Evolutionary conservation across 441 rosid genomes (phyloP), one percentile per base, ranked within the genome.

Genomic region (Populus hybrid): DNA sequence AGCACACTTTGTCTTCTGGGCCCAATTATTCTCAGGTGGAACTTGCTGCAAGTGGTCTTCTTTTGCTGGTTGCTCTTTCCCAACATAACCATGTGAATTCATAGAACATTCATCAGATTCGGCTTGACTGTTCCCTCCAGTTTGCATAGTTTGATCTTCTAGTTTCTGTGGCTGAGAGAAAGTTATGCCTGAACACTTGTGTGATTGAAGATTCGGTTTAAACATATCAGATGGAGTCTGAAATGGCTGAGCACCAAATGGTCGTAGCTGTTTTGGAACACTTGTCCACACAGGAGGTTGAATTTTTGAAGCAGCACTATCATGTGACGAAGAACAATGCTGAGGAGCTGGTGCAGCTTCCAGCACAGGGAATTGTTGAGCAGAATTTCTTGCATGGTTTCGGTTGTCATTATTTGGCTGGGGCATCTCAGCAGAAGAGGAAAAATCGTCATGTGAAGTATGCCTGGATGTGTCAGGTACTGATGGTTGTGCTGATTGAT

Each of bases 301-400:
- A 73, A 79, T 78, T 85, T 80, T 86, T 74, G 83, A 78, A 79
- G 84, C 75, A 36, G 75, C 88, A 78, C 71, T 80, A 65, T 78
- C 91, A 70, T 83, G 90, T 69, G 87, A 77, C 76, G 77, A 72
- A 75, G 81, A 86, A 67, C 90, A 78, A 81, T 75, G 74, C 77
- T 85, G 90, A 77, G 84, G 77, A 79, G 85, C 81, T 46, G 88
- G 71, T 75, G 80, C 81, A 69, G 88, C 84, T 76, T 87, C 93
- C 80, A 84, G 75, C 77, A 85, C 84, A 18, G 90, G 83, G 76
- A 87, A 94, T 32, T 86, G 88, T 69, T 80, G 91, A 53, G 78
- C 78, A 73, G 84, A 72, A 82, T 75, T 80, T 77, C 72, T 80
- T 76, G 76, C 85, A 42, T 64, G 65, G 72, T 80, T 89, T 78